Evolutionary conservation across 1,284 basidiomycete genomes (phyloP).

Genomic region (Cryptococcus hybrid): DNA sequence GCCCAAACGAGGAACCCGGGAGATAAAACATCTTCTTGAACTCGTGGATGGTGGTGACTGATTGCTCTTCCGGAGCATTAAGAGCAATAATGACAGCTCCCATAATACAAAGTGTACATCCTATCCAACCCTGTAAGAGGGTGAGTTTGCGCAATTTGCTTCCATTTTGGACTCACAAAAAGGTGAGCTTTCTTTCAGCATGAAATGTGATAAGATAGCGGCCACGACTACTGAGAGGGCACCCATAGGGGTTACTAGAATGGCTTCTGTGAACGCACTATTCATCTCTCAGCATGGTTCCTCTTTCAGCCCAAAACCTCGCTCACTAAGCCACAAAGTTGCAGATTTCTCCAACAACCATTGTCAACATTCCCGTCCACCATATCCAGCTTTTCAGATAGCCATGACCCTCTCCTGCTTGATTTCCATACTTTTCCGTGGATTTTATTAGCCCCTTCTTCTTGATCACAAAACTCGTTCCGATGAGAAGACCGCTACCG

Average conservation of each 20-base stretch:
- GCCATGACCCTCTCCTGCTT: constrained; percentile 86
- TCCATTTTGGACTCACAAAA: constrained; percentile 22
- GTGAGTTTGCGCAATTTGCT: not conserved
- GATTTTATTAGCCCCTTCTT: constrained; percentile 73
- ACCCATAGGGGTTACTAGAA: constrained; percentile 68
- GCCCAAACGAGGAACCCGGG: constrained; percentile 82
- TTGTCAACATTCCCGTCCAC: constrained; percentile 64
- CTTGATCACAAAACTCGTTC: constrained; percentile 71
- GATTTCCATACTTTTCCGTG: constrained; percentile 57
- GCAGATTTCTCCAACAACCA: constrained; percentile 50
- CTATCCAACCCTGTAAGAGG: constrained; percentile 69
- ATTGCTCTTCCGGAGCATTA: constrained; percentile 76
- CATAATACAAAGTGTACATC: constrained; percentile 81
- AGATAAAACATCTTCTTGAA: constrained; percentile 83
- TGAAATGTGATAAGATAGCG: constrained; percentile 87
- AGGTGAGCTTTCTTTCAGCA: constrained; percentile 89
- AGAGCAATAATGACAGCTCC: constrained; percentile 63
- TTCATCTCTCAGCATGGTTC: constrained; percentile 1
- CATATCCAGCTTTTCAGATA: constrained; percentile 82
- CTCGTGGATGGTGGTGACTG: constrained; percentile 72
- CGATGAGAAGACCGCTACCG: constrained; percentile 82
- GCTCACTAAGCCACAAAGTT: constrained; percentile 52
- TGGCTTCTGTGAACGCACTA: constrained; percentile 43
- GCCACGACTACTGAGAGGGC: constrained; percentile 95
- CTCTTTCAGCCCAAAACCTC: not conserved